Percentiles rank a stretch among this genome's conserved stretches.
phyloP scores from a whole-genome alignment of 2,329 filamentous ascomycete species.

The Penicillium sp. region DNA sequence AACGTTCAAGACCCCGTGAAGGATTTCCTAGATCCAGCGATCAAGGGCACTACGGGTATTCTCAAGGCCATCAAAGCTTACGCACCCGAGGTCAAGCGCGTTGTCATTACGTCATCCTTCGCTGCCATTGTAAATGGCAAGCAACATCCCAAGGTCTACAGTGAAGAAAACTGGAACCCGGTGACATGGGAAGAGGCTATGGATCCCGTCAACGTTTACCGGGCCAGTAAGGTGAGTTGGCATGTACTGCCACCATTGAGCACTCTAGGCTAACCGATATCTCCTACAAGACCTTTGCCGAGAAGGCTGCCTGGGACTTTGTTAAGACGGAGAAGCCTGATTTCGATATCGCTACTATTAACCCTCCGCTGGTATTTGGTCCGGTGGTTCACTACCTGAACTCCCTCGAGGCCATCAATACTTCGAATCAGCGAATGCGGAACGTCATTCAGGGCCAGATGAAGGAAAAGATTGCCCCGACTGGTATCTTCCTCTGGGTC shows the following conservation, averaged over 20 bases:
- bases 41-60: conserved; percentile 63
- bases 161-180: conserved; percentile 45
- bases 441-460: conserved; percentile 63
- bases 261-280: conserved; percentile 7
- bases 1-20: conserved; percentile 70
- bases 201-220: conserved; percentile 40
- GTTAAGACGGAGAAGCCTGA: conserved; percentile 54
- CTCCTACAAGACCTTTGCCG: conserved; percentile 53
- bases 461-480: conserved; percentile 58
- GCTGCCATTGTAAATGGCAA: conserved; percentile 59
- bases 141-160: conserved; percentile 35
- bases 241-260: background rate
- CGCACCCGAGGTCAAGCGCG: conserved; percentile 67
- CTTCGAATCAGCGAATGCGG: conserved; percentile 67
- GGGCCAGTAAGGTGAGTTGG: conserved; percentile 52
- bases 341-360: conserved; percentile 62
- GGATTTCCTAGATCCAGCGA: conserved; percentile 58
- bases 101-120: conserved; percentile 69
- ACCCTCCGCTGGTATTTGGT: conserved; percentile 62
- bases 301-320: conserved; percentile 66
- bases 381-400: conserved; percentile 64
- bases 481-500: conserved; percentile 60
- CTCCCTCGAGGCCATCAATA: conserved; percentile 65
- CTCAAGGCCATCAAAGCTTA: conserved; percentile 60
- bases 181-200: conserved; percentile 44